Conservation (phyloP, 805 yeast genomes). For the Brettanomyces custersianus region DNA sequence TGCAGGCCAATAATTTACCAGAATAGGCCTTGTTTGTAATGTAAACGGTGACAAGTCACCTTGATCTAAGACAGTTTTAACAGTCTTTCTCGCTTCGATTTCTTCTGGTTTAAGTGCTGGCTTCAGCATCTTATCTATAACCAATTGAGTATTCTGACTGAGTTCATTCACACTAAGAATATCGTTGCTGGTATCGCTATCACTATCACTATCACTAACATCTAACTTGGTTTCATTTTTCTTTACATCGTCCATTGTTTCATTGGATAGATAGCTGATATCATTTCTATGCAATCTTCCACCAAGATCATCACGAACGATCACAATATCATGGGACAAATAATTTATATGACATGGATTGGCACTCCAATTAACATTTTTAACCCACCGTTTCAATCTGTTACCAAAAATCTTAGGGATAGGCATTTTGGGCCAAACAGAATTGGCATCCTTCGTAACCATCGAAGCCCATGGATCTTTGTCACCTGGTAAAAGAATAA, state of each 20-base stretch:
- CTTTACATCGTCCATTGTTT: not conserved
- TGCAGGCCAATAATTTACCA: constrained; percentile 62
- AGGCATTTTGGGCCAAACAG: constrained; percentile 62
- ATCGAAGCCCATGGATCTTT: constrained; percentile 91
- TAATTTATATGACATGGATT: constrained; percentile 78
- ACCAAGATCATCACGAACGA: constrained; percentile 66
- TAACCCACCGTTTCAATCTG: constrained; percentile 51
- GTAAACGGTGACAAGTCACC: constrained; percentile 81
- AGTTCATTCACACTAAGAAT: too few species aligned
- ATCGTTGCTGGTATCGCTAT: constrained; percentile 8
- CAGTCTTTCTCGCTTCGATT: constrained; percentile 58
- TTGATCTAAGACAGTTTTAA: constrained; percentile 79
- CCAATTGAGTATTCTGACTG: constrained; percentile 16
- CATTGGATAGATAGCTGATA: constrained; percentile 38
- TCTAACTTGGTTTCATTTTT: constrained; percentile 9
- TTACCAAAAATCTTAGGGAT: constrained; percentile 68
- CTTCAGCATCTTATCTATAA: constrained; percentile 19
- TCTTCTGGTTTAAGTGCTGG: constrained; percentile 33
- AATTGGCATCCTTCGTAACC: constrained; percentile 49
- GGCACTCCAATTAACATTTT: constrained; percentile 46
- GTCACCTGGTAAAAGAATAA: constrained; percentile 78
- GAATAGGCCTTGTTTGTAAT: constrained; percentile 47
- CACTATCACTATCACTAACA: constrained; percentile 2
- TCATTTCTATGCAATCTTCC: constrained; percentile 65
- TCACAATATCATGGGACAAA: constrained; percentile 72